Evolutionary conservation across 345 rosid species (phyloP), one percentile per base, ranked within the genome.

Genomic region (Excoecaria cochinchinensis): DNA sequence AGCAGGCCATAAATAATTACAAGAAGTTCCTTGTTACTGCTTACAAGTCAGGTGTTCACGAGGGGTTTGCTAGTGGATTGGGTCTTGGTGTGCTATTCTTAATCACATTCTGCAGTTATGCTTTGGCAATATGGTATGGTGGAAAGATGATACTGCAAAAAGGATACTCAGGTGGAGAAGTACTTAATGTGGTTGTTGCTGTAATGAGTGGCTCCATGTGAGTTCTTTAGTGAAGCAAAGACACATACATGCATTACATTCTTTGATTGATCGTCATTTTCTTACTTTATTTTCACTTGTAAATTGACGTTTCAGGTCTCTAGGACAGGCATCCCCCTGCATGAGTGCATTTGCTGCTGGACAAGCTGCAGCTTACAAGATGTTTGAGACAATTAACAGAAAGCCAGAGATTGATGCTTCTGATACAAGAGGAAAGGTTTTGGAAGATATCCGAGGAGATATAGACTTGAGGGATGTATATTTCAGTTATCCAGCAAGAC

Each of bases 171-270:
- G 94, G 92, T 11, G 97, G 98, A 31, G 60, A 69, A 5, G 97
- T 91, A 19, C 3, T 88, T 6, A 83, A 63, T 64, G 86, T 91
- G 69, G 83, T 91, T 16, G 1, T 90, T 38, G 89, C 90, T 0
- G 87, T 90, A 60, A 19, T 91, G 73, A 74, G 83, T 8, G 95
- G 96, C 58, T 88, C 98, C 69, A 86, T 87, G 98, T 94, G 80
- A 87, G 95, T 50, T 47, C 51, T 8, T 12, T 4, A 73, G 3
- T 16, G 15, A 36, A 6, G 1, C 25, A 51, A 3, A 31, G 3
- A 16, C 14, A 17, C 62, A 25, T 40, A 31, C 7, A 8, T 21
- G 0, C 39, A 39, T 57, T 21, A 3, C 6, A 22, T 60, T 62
- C 52, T 50, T 50, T 38, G 51, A 17, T 42, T 50, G 1, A 14